Evolutionary conservation across 2,329 filamentous ascomycete species (phyloP).

Genomic region (Emericellopsis cladophorae): DNA sequence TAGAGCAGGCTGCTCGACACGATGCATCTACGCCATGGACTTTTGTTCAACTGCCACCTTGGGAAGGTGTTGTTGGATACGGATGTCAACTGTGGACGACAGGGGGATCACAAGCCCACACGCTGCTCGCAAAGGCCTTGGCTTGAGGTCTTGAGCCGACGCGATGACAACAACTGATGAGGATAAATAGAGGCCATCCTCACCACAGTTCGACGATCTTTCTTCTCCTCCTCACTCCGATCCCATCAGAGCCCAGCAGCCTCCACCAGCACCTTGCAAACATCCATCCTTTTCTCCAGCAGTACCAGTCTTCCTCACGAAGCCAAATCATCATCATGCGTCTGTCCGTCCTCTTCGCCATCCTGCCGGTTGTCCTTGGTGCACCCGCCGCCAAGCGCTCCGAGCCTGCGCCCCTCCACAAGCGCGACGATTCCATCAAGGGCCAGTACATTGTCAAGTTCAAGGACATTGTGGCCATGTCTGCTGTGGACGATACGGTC

Average conservation of each 20-base stretch:
- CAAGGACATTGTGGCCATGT: conserved; percentile 31
- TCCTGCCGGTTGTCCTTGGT: conserved; percentile 10
- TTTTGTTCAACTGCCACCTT: neutral
- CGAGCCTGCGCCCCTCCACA: conserved; percentile 12
- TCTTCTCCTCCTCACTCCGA: neutral
- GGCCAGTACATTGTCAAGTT: conserved; percentile 46
- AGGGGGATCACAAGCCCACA: neutral
- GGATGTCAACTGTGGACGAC: neutral
- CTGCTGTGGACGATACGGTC: conserved; percentile 35
- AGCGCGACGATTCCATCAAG: conserved; percentile 3
- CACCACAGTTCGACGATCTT: neutral
- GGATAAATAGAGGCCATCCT: neutral
- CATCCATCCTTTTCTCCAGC: neutral
- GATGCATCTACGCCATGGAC: neutral
- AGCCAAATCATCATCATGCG: conserved; percentile 6
- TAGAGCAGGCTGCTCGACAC: neutral
- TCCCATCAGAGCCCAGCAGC: neutral
- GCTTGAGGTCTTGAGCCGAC: neutral
- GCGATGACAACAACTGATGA: neutral
- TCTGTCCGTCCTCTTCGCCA: conserved; percentile 9
- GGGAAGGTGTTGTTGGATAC: neutral
- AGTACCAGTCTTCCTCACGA: neutral
- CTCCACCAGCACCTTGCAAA: neutral
- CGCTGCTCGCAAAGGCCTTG: neutral
- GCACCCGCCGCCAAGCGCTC: conserved; percentile 11